These are phyloP conservation scores for Nigrograna mackinnonii DNA, from an alignment of 2,329 filamentous ascomycete species.

Conservation along the genomic window DNA sequence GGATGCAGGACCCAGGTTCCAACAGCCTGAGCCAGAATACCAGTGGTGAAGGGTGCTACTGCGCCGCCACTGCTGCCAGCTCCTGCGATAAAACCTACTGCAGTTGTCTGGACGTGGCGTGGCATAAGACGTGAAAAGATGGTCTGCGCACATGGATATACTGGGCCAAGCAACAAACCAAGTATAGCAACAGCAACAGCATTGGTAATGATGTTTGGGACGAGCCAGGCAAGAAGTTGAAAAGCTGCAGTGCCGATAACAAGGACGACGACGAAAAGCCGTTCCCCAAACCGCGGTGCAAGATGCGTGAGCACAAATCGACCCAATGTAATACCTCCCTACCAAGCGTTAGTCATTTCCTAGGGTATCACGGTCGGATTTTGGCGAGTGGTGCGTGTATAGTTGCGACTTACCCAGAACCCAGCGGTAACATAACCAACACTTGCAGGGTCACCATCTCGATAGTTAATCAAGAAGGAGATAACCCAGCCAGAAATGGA, in stretches of 20 bases:
- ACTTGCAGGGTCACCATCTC: constrained; percentile 68
- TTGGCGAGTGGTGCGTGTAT: not conserved
- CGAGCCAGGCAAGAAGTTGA: constrained; percentile 76
- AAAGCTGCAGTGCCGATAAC: constrained; percentile 66
- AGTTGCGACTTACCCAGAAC: constrained; percentile 58
- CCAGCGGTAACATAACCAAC: constrained; percentile 81
- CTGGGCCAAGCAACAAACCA: constrained; percentile 74
- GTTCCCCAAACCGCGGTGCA: constrained; percentile 71
- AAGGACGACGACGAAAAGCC: constrained; percentile 66
- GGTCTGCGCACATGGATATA: constrained; percentile 74
- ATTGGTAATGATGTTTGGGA: constrained; percentile 67
- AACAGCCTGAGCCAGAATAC: constrained; percentile 63
- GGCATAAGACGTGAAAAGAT: constrained; percentile 66
- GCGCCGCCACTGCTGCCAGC: constrained; percentile 72
- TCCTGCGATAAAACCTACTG: constrained; percentile 69
- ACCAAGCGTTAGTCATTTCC: constrained; percentile 22
- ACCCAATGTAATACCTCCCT: constrained; percentile 76
- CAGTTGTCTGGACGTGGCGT: constrained; percentile 62
- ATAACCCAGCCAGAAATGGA: constrained; percentile 86
- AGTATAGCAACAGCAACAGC: constrained; percentile 61
- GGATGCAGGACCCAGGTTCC: constrained; percentile 69
- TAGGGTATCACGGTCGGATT: not conserved
- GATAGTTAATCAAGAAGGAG: constrained; percentile 76
- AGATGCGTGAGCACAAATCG: constrained; percentile 72
- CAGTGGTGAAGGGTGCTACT: constrained; percentile 68